Evolutionary conservation across 202 grass and related monocot species (phyloP).

Genomic region (Bolboschoenoplectus hybrid): DNA sequence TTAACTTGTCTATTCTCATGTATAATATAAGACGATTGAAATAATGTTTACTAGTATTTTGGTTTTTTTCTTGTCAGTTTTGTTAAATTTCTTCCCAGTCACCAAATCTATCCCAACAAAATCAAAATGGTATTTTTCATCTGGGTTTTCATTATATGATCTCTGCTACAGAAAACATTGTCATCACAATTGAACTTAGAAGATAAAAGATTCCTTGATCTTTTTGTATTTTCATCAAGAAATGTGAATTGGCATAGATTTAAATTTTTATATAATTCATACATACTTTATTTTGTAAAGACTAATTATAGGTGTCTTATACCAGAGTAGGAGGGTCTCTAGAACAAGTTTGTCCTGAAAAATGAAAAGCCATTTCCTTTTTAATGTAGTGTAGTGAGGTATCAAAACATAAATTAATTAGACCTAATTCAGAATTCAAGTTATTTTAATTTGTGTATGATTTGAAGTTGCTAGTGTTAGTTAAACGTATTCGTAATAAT

Average conservation of each 20-base stretch:
- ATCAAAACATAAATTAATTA: background rate
- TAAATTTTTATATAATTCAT: too few relatives aligned
- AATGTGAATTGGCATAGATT: too few relatives aligned
- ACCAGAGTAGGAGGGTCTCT: background rate
- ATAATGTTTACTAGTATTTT: background rate
- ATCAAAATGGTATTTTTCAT: background rate
- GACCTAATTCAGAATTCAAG: background rate
- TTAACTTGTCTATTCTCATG: background rate
- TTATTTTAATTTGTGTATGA: background rate
- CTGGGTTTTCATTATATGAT: too few relatives aligned
- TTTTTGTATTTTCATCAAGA: too few relatives aligned
- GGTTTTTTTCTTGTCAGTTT: background rate
- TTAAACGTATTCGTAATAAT: background rate
- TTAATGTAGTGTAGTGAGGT: background rate
- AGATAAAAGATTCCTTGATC: too few relatives aligned
- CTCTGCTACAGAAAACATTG: too few relatives aligned
- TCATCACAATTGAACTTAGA: too few relatives aligned
- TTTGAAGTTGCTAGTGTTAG: background rate
- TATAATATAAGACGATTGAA: background rate
- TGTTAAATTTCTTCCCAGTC: background rate
- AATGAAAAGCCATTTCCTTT: background rate
- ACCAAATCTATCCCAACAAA: background rate
- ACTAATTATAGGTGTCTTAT: background rate
- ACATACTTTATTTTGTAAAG: too few relatives aligned
- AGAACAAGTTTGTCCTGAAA: background rate